A percentile compares a stretch with the other conserved stretches of the same genome.
Conservation (phyloP, 2,329 filamentous ascomycete genomes). For the Apiospora phragmitis region DNA sequence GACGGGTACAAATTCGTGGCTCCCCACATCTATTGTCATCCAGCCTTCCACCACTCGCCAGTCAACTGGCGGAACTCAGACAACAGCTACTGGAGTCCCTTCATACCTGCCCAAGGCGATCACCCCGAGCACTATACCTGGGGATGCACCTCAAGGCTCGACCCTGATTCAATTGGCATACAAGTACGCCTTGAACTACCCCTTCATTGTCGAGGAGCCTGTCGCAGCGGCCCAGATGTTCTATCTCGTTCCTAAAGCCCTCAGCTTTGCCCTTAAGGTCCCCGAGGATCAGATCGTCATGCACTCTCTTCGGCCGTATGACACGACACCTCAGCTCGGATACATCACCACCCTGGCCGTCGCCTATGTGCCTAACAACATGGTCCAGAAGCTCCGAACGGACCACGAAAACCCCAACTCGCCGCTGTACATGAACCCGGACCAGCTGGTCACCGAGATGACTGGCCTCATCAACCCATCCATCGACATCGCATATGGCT, state of each 20-base stretch:
- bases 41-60: constrained; percentile 48
- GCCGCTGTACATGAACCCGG: constrained; percentile 70
- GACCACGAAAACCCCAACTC: constrained; percentile 73
- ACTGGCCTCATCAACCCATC: constrained; percentile 82
- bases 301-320: constrained; percentile 72
- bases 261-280: constrained; percentile 65
- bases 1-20: constrained; percentile 45
- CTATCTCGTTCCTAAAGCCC: constrained; percentile 69
- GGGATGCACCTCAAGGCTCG: constrained; percentile 59
- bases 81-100: constrained; percentile 57
- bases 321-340: constrained; percentile 67
- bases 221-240: constrained; percentile 85
- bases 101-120: constrained; percentile 73
- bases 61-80: constrained; percentile 39
- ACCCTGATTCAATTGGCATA: constrained; percentile 84
- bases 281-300: constrained; percentile 59
- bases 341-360: constrained; percentile 82
- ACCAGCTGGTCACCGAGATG: constrained; percentile 67
- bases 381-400: constrained; percentile 67
- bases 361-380: constrained; percentile 71
- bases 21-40: constrained; percentile 63
- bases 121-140: constrained; percentile 61
- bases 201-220: constrained; percentile 72
- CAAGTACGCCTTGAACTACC: constrained; percentile 76
- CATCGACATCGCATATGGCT: constrained; percentile 64